Conservation (phyloP, 2,329 filamentous ascomycete species). For the Trematosphaeria pertusa region DNA sequence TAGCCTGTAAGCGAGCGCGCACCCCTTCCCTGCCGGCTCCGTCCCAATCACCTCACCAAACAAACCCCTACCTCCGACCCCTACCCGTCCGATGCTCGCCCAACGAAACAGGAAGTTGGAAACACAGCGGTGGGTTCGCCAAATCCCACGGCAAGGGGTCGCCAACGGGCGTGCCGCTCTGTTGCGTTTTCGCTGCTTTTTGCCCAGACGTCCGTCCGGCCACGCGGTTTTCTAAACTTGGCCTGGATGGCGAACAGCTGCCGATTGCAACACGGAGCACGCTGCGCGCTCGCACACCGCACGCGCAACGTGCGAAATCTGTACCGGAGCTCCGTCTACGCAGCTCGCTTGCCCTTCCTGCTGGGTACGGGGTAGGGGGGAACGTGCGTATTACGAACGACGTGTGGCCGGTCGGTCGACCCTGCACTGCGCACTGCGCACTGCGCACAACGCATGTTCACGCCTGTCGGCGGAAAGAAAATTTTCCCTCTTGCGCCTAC, state of each 20-base stretch:
- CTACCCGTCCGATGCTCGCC: not conserved
- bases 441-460: too few relatives aligned
- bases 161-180: conserved; percentile 12
- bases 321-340: not conserved
- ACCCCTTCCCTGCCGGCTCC: not conserved
- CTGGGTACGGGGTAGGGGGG: conserved; percentile 12
- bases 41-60: conserved; percentile 1
- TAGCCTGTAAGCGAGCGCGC: not conserved
- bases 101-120: conserved; percentile 16
- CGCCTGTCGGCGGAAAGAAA: too few relatives aligned
- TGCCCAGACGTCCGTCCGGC: too few relatives aligned
- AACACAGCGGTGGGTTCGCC: conserved; percentile 14
- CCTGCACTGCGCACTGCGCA: too few relatives aligned
- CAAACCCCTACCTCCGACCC: not conserved
- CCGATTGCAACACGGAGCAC: conserved; percentile 6
- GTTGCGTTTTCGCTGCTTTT: not conserved
- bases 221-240: conserved; percentile 1
- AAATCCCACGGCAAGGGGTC: conserved; percentile 16
- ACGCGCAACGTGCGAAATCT: not conserved
- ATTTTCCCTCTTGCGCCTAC: too few relatives aligned
- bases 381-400: too few relatives aligned
- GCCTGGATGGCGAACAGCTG: not conserved
- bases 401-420: too few relatives aligned
- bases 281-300: too few relatives aligned
- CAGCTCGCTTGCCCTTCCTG: conserved; percentile 3